Evolutionary conservation across 2,329 filamentous ascomycete species (phyloP).

Genomic region (Blumeria graminis): DNA sequence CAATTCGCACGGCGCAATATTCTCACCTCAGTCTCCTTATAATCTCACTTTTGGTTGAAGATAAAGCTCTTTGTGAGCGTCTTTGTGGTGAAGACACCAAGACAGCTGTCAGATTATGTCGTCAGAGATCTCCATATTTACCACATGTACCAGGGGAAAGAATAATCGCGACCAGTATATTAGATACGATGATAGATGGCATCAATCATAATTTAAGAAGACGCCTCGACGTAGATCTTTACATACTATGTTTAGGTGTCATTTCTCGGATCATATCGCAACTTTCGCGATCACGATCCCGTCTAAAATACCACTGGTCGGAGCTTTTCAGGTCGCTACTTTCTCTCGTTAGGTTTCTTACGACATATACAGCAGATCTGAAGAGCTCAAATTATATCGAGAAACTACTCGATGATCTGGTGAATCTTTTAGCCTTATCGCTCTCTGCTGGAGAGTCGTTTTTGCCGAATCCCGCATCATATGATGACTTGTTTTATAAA

Average conservation of each 20-base stretch:
- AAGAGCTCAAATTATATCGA: constrained; percentile 43
- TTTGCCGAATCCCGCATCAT: constrained; percentile 62
- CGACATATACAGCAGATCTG: constrained; percentile 62
- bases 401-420: constrained; percentile 49
- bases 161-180: constrained; percentile 46
- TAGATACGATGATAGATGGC: constrained; percentile 75
- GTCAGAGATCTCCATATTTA: constrained; percentile 68
- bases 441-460: constrained; percentile 77
- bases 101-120: constrained; percentile 54
- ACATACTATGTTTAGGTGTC: constrained; percentile 59
- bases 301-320: constrained; percentile 78
- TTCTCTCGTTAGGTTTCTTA: constrained; percentile 71
- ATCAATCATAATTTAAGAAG: constrained; percentile 84
- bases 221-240: constrained; percentile 63
- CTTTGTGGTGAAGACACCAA: constrained; percentile 63
- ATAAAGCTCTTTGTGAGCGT: constrained; percentile 56
- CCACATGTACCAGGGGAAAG: constrained; percentile 51
- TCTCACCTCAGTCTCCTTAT: constrained; percentile 68
- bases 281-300: constrained; percentile 57
- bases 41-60: constrained; percentile 67
- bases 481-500: constrained; percentile 97
- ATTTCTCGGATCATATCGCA: constrained; percentile 65
- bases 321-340: constrained; percentile 81
- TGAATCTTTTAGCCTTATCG: constrained; percentile 63
- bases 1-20: constrained; percentile 54